Evolutionary conservation across 1,284 basidiomycete genomes (phyloP).

Genomic region (Veloboletus limbatus): DNA sequence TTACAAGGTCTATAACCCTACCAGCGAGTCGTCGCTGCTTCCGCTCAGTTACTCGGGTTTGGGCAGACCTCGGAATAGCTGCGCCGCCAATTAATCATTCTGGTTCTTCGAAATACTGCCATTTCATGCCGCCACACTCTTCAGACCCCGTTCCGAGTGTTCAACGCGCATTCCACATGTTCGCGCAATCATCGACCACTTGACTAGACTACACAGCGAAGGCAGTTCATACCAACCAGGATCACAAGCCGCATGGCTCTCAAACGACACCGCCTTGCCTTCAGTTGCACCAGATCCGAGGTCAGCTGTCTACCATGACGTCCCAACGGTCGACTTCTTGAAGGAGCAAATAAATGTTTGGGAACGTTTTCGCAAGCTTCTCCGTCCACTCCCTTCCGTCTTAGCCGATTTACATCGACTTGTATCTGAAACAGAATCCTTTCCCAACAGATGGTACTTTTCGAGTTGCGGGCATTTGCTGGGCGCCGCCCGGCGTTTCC

Average conservation of each 20-base stretch:
- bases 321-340: constrained; percentile 3
- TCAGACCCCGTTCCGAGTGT: constrained; percentile 29
- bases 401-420: constrained; percentile 2
- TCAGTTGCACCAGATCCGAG: constrained; percentile 12
- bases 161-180: constrained; percentile 35
- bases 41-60: constrained; percentile 4
- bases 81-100: constrained; percentile 13
- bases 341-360: constrained; percentile 2
- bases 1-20: no score
- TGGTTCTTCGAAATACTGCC: constrained; percentile 14
- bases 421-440: constrained; percentile 1
- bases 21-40: no score
- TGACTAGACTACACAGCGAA: constrained; percentile 29
- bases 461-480: constrained; percentile 16
- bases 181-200: constrained; percentile 28
- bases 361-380: constrained; percentile 10
- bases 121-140: constrained; percentile 23
- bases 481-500: constrained; percentile 25
- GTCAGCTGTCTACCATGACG: constrained; percentile 5
- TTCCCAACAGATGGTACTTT: constrained; percentile 4
- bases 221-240: constrained; percentile 25
- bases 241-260: constrained; percentile 23
- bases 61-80: constrained; percentile 9
- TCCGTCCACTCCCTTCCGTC: not conserved
- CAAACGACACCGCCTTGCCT: constrained; percentile 20